A percentile compares a stretch with the other conserved stretches of the same genome.
Evolutionary conservation across 176 grass and related monocot genomes (phyloP).

Genomic region (Rhipidocladum racemiflorum): DNA sequence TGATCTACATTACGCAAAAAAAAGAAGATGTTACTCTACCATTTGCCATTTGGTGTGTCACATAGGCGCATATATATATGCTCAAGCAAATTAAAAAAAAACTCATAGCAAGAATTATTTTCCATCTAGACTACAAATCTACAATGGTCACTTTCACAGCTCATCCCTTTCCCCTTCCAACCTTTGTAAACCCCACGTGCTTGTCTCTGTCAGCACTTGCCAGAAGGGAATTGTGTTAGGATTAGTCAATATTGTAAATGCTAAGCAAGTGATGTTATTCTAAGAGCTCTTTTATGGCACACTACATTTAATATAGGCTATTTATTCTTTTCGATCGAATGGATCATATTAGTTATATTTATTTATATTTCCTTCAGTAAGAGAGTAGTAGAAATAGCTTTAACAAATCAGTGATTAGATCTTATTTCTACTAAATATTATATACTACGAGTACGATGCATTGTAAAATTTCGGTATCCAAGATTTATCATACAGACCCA

Average conservation of each 20-base stretch:
- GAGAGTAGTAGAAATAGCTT: too few relatives aligned
- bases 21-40: background rate
- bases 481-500: background rate
- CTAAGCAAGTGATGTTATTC: slow-evolving; percentile 6
- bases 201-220: background rate
- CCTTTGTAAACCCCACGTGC: slow-evolving; percentile 29
- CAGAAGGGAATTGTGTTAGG: background rate
- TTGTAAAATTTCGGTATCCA: too few relatives aligned
- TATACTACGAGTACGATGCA: too few relatives aligned
- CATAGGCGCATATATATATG: background rate
- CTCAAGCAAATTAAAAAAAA: background rate
- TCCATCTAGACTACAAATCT: background rate
- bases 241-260: background rate
- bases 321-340: too few relatives aligned
- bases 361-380: too few relatives aligned
- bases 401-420: too few relatives aligned
- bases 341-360: too few relatives aligned
- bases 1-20: background rate
- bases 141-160: background rate
- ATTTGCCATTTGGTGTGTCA: background rate
- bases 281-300: too few relatives aligned
- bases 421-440: too few relatives aligned
- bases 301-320: too few relatives aligned
- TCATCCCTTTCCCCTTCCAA: slow-evolving; percentile 18
- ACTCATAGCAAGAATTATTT: background rate